Base-by-base conservation (phyloP, 2,329 filamentous ascomycete genomes). In the Coleophoma crateriformis region DNA sequence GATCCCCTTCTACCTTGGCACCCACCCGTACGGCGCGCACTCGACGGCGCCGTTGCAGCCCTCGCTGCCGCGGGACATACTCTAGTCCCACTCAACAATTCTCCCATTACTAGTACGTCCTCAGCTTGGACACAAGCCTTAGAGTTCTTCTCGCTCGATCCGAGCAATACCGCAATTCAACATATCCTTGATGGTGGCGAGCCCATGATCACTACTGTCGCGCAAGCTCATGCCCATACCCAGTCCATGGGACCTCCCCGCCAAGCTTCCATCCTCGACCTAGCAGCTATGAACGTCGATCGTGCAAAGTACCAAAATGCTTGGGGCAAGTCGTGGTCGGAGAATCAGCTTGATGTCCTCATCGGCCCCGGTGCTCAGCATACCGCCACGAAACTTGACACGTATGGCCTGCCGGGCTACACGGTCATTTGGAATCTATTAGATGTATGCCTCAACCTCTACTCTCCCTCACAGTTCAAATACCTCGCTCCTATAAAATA, bases 351-450 rank as follows among this genome's bases (percentile, higher is more conserved):
- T 3, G 78, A 81, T 59, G 72, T 71, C 0, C 60, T 81, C 1
- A 47, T 82, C 8, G 69, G 68, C 43, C 70, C 74, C 4, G 68
- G 70, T 2, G 72, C 76, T 4, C 72, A 75, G 53, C 71, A 64
- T 11, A 78, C 75, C 0, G 77, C 78, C 1, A 71, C 75, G 1
- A 65, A 64, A n/a, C 74, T 80, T 57, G 78, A 81, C 57, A 70
- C 66, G 0, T 81, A 73, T 58, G 69, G 72, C 0, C 20, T 68
- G 0, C 64, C 71, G 2, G 60, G 67, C 1, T 77, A 75, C 47
- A 79, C 77, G 0, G 58, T 71, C 14, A 50, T 79, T 27, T 70
- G 70, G 61, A 82, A 81, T 51, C 19, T 79, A 8, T 54, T 80
- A 8, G 73, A 80, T 59, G 74, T 74, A 56, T 63, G 72, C 64